Evolutionary conservation across 23 red algal species (phyloP).

Genomic region (Agarophyton chilense): DNA sequence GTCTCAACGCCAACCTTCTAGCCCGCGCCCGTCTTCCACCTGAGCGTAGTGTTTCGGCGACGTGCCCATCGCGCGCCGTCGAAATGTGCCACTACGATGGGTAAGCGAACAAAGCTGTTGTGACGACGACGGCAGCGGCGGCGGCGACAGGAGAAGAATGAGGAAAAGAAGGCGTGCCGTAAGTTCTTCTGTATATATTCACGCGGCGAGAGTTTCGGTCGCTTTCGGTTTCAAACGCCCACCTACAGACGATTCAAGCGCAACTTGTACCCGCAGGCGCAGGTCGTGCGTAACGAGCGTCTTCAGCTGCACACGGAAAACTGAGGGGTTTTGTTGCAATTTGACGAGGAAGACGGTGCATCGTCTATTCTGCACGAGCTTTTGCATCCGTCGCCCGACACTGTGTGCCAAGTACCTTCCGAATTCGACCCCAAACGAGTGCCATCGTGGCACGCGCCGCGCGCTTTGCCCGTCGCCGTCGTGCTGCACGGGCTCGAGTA

Average conservation of each 20-base stretch:
- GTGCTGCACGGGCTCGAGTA: constrained; percentile 92
- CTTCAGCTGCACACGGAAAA: constrained; percentile 40
- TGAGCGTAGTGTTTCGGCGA: not conserved
- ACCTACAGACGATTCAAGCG: constrained; percentile 81
- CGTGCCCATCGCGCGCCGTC: too few relatives aligned
- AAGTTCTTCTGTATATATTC: not conserved
- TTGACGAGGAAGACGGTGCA: constrained; percentile 61
- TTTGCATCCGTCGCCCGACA: not conserved
- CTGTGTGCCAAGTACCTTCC: not conserved
- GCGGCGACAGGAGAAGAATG: too few relatives aligned
- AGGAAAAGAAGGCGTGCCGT: too few relatives aligned
- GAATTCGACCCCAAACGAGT: not conserved
- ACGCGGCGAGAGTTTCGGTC: constrained; percentile 11
- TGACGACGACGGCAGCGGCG: too few relatives aligned
- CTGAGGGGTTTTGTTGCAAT: constrained; percentile 47
- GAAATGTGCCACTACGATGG: too few relatives aligned
- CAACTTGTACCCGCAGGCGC: constrained; percentile 57
- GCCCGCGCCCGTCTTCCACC: not conserved
- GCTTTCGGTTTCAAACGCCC: constrained; percentile 53
- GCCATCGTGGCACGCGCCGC: not conserved
- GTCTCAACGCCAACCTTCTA: not conserved
- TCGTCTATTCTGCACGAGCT: not conserved
- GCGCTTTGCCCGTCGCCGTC: constrained; percentile 59
- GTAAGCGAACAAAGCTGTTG: too few relatives aligned
- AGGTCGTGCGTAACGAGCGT: constrained; percentile 15